A percentile compares a stretch with the other conserved stretches of the same genome.
These are phyloP conservation scores for Plasmodium fragile DNA, from an alignment of 169 alveolate species.

Conservation along the genomic window DNA sequence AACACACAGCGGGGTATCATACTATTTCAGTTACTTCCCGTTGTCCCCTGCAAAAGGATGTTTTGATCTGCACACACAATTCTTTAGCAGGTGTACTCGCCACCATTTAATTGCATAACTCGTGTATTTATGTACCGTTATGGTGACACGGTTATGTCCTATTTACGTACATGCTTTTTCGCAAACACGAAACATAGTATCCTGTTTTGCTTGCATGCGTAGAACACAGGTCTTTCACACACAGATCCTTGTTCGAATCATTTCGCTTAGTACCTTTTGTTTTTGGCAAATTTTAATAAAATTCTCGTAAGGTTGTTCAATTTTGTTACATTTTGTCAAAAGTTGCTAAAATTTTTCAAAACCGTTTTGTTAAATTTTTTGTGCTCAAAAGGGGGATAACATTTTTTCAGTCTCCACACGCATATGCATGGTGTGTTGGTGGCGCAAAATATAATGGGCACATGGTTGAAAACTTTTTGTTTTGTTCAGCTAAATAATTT, in stretches of 20 bases:
- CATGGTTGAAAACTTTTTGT: not conserved
- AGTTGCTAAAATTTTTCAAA: not conserved
- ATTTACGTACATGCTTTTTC: not conserved
- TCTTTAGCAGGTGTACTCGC: not conserved
- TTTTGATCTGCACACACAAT: not conserved
- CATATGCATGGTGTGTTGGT: not conserved
- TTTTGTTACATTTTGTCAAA: not conserved
- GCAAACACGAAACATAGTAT: not conserved
- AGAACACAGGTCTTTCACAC: not conserved
- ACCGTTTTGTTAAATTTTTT: not conserved
- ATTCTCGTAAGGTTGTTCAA: not conserved
- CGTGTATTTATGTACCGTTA: not conserved
- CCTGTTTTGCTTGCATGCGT: not conserved
- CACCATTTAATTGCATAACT: not conserved
- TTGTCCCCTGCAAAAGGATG: not conserved
- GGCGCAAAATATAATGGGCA: not conserved
- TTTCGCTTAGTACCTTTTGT: not conserved
- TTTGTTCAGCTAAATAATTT: not conserved
- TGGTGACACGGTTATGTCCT: not conserved
- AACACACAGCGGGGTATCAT: not conserved
- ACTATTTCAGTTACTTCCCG: not conserved
- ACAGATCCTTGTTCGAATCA: not conserved
- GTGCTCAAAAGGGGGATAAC: not conserved
- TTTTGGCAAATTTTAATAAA: not conserved
- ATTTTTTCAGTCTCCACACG: not conserved